A percentile compares a stretch with the other conserved stretches of the same genome.
Conservation (phyloP, 495 filamentous ascomycete species). For the Clavariopsis aquatica region DNA sequence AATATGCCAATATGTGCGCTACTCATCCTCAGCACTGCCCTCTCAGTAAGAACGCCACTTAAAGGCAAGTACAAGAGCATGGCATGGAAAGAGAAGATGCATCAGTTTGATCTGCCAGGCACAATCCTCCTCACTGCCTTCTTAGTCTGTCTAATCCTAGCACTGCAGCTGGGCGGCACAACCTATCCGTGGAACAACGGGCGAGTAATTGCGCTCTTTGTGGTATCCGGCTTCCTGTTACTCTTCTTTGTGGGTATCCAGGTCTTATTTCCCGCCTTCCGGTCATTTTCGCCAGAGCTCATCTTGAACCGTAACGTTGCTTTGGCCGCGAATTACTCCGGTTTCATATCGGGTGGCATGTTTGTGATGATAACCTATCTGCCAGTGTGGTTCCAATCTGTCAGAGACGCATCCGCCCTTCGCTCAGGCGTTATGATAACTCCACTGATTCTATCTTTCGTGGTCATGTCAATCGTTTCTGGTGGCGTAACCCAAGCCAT, state of each 20-base stretch:
- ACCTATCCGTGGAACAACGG: constrained; percentile 62
- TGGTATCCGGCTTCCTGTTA: constrained; percentile 55
- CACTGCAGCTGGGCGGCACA: constrained; percentile 83
- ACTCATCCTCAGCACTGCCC: constrained; percentile 54
- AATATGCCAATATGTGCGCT: constrained; percentile 63
- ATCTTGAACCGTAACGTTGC: too few species aligned
- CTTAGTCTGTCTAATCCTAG: constrained; percentile 71
- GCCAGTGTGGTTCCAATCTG: constrained; percentile 32
- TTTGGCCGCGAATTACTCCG: constrained; percentile 54
- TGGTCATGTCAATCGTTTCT: constrained; percentile 26
- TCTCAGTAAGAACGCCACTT: constrained; percentile 57
- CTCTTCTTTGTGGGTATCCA: constrained; percentile 64
- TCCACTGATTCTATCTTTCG: constrained; percentile 21
- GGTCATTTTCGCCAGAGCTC: too few species aligned
- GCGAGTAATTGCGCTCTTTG: constrained; percentile 70
- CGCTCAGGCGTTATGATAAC: constrained; percentile 22
- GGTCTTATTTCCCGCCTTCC: too few species aligned
- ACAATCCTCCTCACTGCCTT: constrained; percentile 67
- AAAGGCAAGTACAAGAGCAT: too few species aligned
- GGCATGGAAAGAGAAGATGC: too few species aligned
- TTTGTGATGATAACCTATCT: constrained; percentile 51
- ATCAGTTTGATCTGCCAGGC: constrained; percentile 70
- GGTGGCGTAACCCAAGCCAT: constrained; percentile 14
- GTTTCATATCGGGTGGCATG: constrained; percentile 64
- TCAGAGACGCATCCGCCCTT: constrained; percentile 23